These are phyloP conservation scores for Acer campestre DNA, from an alignment of 345 rosid genomes.

Conservation along the genomic window DNA sequence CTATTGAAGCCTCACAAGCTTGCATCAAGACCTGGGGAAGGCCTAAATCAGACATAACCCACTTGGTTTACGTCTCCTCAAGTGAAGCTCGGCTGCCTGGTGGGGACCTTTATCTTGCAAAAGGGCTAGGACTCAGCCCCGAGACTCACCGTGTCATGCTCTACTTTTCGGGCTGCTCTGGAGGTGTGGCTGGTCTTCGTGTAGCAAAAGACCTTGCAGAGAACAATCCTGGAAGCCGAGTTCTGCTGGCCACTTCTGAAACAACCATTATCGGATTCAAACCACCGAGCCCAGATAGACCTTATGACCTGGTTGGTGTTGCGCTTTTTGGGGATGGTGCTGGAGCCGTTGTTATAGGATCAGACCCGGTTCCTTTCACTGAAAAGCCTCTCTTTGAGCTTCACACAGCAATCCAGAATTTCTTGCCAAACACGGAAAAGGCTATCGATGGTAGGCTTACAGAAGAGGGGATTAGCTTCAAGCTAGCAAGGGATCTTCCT, in stretches of 20 bases:
- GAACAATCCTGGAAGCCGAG: conserved; percentile 88
- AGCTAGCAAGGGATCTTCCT: conserved; percentile 86
- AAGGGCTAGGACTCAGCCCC: conserved; percentile 76
- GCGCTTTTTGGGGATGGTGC: conserved; percentile 97
- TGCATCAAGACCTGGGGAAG: conserved; percentile 91
- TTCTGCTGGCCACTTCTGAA: conserved; percentile 85
- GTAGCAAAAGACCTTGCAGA: conserved; percentile 96
- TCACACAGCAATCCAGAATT: conserved; percentile 78
- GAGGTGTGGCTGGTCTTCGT: conserved; percentile 92
- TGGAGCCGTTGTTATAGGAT: conserved; percentile 78
- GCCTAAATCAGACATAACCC: conserved; percentile 75
- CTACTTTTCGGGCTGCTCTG: conserved; percentile 90
- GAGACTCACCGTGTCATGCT: conserved; percentile 82
- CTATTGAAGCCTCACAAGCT: conserved; percentile 73
- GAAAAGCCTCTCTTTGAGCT: conserved; percentile 93
- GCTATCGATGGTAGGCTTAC: conserved; percentile 84
- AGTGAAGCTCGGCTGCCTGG: conserved; percentile 96
- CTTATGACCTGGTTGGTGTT: conserved; percentile 95
- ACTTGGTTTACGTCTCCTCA: conserved; percentile 94
- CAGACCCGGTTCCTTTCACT: conserved; percentile 50
- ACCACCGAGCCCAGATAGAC: conserved; percentile 84
- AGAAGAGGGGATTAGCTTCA: conserved; percentile 91
- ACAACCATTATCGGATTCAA: conserved; percentile 93
- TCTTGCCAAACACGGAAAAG: conserved; percentile 79
- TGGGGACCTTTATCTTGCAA: conserved; percentile 84